Percentiles rank a stretch among this genome's conserved stretches.
These are phyloP conservation scores for Dioszegia hungarica DNA, from an alignment of 768 basidiomycete species.

Conservation along the genomic window DNA sequence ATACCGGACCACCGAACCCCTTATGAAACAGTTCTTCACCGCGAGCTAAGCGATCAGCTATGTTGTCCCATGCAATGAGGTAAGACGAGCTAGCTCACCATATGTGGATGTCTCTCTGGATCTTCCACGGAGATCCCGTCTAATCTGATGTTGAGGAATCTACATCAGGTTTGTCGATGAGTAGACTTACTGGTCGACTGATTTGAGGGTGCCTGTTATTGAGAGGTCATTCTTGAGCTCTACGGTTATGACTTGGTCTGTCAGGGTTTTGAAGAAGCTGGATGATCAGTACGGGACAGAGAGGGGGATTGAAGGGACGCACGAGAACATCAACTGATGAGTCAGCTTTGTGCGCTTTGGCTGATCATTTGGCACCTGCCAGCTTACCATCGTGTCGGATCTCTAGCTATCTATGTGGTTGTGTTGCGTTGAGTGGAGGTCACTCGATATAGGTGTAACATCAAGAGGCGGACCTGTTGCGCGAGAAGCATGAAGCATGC, in stretches of 20 bases:
- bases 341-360: background rate
- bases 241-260: conserved; percentile 92
- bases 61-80: background rate
- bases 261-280: conserved; percentile 98
- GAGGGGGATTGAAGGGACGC: background rate
- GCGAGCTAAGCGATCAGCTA: conserved; percentile 65
- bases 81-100: conserved; percentile 65
- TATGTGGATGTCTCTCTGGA: conserved; percentile 90
- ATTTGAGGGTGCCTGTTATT: conserved; percentile 91
- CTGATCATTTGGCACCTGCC: background rate
- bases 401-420: too few species aligned
- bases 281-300: conserved; percentile 38
- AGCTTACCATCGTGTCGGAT: conserved; percentile 23
- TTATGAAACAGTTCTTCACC: conserved; percentile 98
- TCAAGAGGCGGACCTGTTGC: background rate
- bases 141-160: conserved; percentile 79
- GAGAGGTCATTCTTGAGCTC: conserved; percentile 98
- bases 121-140: conserved; percentile 91
- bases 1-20: conserved; percentile 96
- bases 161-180: conserved; percentile 6
- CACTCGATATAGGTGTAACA: background rate
- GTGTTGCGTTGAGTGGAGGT: background rate
- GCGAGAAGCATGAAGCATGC: background rate
- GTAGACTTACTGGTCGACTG: conserved; percentile 81
- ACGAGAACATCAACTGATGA: conserved; percentile 44